These are phyloP conservation scores for Phytophthora boehmeriae DNA, from an alignment of 352 stramenopile genomes.

Conservation along the genomic window DNA sequence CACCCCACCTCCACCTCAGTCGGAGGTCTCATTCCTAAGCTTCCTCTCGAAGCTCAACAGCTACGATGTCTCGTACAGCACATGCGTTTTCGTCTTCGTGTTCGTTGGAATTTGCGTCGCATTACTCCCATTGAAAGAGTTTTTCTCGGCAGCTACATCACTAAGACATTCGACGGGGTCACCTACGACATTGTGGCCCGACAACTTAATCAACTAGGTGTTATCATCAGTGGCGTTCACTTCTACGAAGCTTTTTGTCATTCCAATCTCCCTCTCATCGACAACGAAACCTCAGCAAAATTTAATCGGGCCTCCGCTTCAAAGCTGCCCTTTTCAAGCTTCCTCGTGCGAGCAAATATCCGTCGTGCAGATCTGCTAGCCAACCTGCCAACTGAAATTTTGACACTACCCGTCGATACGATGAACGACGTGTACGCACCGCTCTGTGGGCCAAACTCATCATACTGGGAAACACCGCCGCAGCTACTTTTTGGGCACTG, in stretches of 20 bases:
- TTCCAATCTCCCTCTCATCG: constrained; percentile 14
- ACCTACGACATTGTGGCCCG: constrained; percentile 21
- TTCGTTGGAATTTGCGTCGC: constrained; percentile 19
- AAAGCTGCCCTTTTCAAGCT: constrained; percentile 14
- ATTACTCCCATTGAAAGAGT: constrained; percentile 32
- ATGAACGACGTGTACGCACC: constrained; percentile 43
- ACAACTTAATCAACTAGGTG: constrained; percentile 28
- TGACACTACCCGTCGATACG: constrained; percentile 27
- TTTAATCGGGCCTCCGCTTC: constrained; percentile 11
- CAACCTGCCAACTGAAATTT: constrained; percentile 4
- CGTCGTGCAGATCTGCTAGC: constrained; percentile 13
- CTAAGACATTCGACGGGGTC: constrained; percentile 31
- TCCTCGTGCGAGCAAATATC: constrained; percentile 26
- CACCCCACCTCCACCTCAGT: too few relatives aligned
- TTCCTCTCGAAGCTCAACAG: not conserved
- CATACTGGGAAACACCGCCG: constrained; percentile 17
- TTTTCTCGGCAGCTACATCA: constrained; percentile 32
- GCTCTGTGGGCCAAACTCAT: constrained; percentile 20
- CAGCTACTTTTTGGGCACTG: constrained; percentile 30
- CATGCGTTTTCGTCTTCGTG: constrained; percentile 21
- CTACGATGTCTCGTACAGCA: constrained; percentile 21
- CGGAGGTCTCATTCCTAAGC: too few relatives aligned
- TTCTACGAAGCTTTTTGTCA: constrained; percentile 30
- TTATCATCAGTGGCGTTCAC: constrained; percentile 28
- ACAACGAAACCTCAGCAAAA: constrained; percentile 10